These are phyloP conservation scores for Nasturtium officinale DNA, from an alignment of 345 rosid genomes.

Conservation along the genomic window DNA sequence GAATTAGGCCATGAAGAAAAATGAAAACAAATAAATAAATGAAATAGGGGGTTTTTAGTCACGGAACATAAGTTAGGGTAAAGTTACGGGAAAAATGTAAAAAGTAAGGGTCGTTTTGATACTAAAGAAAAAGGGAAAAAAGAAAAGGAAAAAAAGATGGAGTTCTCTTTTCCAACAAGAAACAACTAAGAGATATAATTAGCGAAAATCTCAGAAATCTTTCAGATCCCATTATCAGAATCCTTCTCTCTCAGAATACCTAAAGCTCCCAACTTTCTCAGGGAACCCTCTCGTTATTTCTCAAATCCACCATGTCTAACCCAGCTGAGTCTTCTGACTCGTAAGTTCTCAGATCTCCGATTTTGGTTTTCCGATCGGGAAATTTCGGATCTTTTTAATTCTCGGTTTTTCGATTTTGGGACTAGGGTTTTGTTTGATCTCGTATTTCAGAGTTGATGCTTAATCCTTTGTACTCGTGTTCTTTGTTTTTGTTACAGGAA, in stretches of 20 bases:
- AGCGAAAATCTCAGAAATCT: constrained; percentile 1
- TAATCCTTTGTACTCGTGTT: neutral
- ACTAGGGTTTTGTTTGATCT: constrained; percentile 37
- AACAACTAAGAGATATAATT: constrained; percentile 45
- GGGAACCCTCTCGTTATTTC: constrained; percentile 21
- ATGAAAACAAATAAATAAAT: neutral
- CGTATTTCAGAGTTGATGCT: neutral
- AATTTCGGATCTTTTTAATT: constrained; percentile 11
- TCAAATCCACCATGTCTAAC: constrained; percentile 53
- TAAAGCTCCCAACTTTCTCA: constrained; percentile 32
- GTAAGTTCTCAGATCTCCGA: constrained; percentile 66
- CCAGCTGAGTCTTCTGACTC: constrained; percentile 92
- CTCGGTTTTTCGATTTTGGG: constrained; percentile 10
- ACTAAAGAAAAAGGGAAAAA: neutral
- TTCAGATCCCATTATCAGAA: constrained; percentile 45
- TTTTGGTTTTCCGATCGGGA: neutral
- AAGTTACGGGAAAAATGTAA: neutral
- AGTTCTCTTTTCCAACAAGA: constrained; percentile 60
- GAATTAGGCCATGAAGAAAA: neutral
- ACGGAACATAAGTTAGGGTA: neutral
- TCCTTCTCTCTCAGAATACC: constrained; percentile 17
- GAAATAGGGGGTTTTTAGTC: neutral
- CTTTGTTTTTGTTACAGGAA: constrained; percentile 48
- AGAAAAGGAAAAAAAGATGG: neutral
- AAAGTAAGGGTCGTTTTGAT: constrained; percentile 6